Conservation (phyloP, 2,329 filamentous ascomycete genomes). For the Huntiella decipiens region DNA sequence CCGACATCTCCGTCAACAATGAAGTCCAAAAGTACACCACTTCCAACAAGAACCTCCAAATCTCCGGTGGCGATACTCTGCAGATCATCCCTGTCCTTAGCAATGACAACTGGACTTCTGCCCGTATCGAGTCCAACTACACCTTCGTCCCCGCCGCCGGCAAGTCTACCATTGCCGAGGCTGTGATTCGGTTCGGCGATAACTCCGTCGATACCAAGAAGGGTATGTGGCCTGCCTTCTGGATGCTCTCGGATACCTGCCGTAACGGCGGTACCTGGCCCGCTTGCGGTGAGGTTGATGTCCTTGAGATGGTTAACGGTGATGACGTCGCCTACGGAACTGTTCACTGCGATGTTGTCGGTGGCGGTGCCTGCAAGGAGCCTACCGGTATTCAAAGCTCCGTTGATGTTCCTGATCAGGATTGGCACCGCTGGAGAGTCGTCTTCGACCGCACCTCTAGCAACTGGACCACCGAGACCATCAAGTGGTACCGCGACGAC, state of each 20-base stretch:
- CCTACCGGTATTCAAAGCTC: slow-evolving; percentile 23
- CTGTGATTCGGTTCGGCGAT: slow-evolving; percentile 27
- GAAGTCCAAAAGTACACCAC: slow-evolving; percentile 31
- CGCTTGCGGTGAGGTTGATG: slow-evolving; percentile 35
- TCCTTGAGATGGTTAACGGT: slow-evolving; percentile 37
- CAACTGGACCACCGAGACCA: slow-evolving; percentile 28
- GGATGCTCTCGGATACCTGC: slow-evolving; percentile 32
- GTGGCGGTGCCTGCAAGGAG: slow-evolving; percentile 33
- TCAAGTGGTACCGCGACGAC: slow-evolving; percentile 32
- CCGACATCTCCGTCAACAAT: slow-evolving; percentile 28
- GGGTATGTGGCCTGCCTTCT: slow-evolving; percentile 41
- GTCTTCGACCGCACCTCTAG: slow-evolving; percentile 28
- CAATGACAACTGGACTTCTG: slow-evolving; percentile 31
- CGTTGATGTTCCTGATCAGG: slow-evolving; percentile 20
- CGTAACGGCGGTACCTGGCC: slow-evolving; percentile 32
- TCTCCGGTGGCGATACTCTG: slow-evolving; percentile 29
- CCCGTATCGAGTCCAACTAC: slow-evolving; percentile 30
- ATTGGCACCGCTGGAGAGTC: slow-evolving; percentile 31
- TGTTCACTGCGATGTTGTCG: slow-evolving; percentile 28
- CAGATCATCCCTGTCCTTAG: slow-evolving; percentile 30
- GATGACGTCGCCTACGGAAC: slow-evolving; percentile 27
- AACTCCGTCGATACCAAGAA: slow-evolving; percentile 25
- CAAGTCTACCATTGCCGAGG: slow-evolving; percentile 27
- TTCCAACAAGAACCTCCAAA: slow-evolving; percentile 28
- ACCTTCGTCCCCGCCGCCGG: slow-evolving; percentile 27